phyloP scores from a whole-genome alignment of 164 flowering plant species.

The Cinnamomum micranthum region DNA sequence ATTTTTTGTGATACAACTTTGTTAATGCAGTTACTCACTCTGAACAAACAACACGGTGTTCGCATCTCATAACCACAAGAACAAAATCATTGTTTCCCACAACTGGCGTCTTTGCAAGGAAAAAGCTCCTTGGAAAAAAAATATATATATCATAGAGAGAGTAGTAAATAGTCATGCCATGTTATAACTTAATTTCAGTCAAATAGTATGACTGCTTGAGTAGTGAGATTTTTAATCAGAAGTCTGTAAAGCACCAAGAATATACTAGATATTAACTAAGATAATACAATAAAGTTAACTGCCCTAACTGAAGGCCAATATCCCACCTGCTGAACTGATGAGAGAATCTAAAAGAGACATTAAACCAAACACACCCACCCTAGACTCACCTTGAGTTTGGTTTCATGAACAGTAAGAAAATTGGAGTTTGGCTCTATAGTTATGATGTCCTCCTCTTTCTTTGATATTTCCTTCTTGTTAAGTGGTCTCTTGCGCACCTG shows the following conservation, averaged over 20 bases:
- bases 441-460: conserved; percentile 81
- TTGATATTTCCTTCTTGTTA: conserved; percentile 66
- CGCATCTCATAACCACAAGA: not conserved
- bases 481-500: conserved; percentile 92
- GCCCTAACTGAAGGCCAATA: not conserved
- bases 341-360: not conserved
- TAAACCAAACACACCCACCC: not conserved
- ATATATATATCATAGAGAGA: not conserved
- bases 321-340: not conserved
- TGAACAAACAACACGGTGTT: not conserved
- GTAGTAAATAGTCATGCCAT: conserved; percentile 1
- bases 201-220: not conserved
- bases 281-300: not conserved
- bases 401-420: conserved; percentile 76
- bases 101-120: not conserved
- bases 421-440: conserved; percentile 51
- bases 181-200: not conserved
- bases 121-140: not conserved
- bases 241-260: not conserved
- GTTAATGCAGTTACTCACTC: not conserved
- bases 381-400: conserved; percentile 71
- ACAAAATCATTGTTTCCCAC: not conserved
- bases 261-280: not conserved
- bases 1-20: not conserved
- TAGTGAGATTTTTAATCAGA: not conserved